phyloP scores from a whole-genome alignment of 805 yeast species.

The Ogataea paradorogensis region DNA sequence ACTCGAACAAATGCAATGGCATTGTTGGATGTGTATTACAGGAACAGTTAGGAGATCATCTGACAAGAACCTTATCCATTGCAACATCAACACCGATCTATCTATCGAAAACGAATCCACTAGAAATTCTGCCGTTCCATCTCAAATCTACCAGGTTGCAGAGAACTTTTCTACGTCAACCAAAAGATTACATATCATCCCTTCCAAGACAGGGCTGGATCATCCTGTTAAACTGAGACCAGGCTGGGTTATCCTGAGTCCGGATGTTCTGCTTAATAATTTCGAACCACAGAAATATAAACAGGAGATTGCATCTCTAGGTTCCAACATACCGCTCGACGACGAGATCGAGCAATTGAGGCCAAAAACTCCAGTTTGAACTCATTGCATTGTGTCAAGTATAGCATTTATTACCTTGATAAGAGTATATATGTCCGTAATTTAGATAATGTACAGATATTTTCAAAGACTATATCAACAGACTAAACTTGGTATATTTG shows the following conservation, averaged over 20 bases:
- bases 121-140: slow-evolving; percentile 58
- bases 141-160: slow-evolving; percentile 72
- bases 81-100: slow-evolving; percentile 88
- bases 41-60: slow-evolving; percentile 88
- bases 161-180: slow-evolving; percentile 86
- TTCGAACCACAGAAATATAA: slow-evolving; percentile 51
- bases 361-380: slow-evolving; percentile 70
- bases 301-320: slow-evolving; percentile 42
- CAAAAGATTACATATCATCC: slow-evolving; percentile 80
- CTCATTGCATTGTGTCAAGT: not conserved
- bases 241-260: slow-evolving; percentile 91
- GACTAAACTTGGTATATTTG: slow-evolving; percentile 2
- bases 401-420: not conserved
- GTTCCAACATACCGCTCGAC: slow-evolving; percentile 60
- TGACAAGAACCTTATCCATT: slow-evolving; percentile 82
- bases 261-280: slow-evolving; percentile 75
- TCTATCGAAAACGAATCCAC: slow-evolving; percentile 55
- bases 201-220: slow-evolving; percentile 63
- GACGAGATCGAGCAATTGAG: slow-evolving; percentile 75
- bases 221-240: slow-evolving; percentile 64
- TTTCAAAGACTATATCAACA: slow-evolving; percentile 6
- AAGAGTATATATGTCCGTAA: slow-evolving; percentile 1
- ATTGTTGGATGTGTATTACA: slow-evolving; percentile 96
- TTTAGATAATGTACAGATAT: slow-evolving; percentile 10
- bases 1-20: slow-evolving; percentile 82